Base-by-base conservation (phyloP, 306 rosid genomes). In the Ormosia semicastrata region DNA sequence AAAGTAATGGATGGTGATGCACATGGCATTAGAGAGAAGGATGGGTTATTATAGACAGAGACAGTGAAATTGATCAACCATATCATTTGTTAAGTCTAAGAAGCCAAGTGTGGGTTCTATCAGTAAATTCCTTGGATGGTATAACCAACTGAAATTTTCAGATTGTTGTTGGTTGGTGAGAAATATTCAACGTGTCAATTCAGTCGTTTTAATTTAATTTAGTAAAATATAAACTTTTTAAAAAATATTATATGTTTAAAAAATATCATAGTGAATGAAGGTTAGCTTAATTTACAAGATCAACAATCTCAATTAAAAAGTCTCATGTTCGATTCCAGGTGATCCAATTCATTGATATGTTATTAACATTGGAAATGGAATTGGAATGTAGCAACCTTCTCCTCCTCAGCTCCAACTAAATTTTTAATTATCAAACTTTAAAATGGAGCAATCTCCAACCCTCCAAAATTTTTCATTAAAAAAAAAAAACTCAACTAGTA, bases 91-190 rank as follows among this genome's bases (percentile, higher is more conserved):
- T 74, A 17, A 83, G 90, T 82, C 84, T 37, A 81, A 82, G 80
- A 86, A 86, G 92, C 46, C n/a, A 88, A 78, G 77, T 72, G 49
- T 1, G 13, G 0, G 54, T 39, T 63, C 41, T 63, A 10, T 71
- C 40, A 40, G 34, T 12, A 5, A 60, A 73, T 79, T 92, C 86
- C 74, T 78, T 73, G 88, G 90, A 76, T 72, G 91, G 97, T 85
- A 73, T 88, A 90, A 85, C 98, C 66, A 85, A 86, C 73, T 65
- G 37, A 71, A 58, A 71, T 62, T 68, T 78, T 77, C 44, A 72
- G 63, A 83, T 88, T 79, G 90, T 87, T 84, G 69, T n/a, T 67
- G 84, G 91, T 88, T 58, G 93, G 90, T 87, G 40, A 76, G 92
- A 87, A 84, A 78, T 79, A 54, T 37, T 40, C 13, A 64, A 59